Conservation (phyloP, 495 filamentous ascomycete genomes). For the Letharia columbiana region DNA sequence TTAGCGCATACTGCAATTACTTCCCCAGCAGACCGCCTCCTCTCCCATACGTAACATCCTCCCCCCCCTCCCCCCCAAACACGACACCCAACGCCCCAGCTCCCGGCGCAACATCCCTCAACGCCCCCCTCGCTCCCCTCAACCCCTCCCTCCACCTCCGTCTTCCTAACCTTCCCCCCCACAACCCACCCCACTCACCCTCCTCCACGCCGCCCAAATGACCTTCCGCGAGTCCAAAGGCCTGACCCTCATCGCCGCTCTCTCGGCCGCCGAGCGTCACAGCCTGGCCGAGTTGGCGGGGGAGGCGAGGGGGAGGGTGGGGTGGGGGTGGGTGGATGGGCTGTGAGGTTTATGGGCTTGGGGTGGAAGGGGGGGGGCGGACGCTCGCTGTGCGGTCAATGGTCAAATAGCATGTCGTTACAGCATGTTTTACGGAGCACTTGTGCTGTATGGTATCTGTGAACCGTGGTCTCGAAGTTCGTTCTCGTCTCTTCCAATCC, state of each 20-base stretch:
- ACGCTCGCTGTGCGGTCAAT: no score
- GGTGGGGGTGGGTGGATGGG: constrained; percentile 7
- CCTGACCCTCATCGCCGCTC: constrained; percentile 36
- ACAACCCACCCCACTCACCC: no score
- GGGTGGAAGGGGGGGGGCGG: no score
- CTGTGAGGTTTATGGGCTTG: background rate
- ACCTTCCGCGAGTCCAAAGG: constrained; percentile 41
- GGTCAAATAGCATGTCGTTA: no score
- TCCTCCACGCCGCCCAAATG: constrained; percentile 29
- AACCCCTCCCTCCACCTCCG: constrained; percentile 30
- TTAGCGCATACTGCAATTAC: background rate
- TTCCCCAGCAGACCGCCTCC: background rate
- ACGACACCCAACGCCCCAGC: constrained; percentile 10
- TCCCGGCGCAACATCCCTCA: constrained; percentile 21
- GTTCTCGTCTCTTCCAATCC: no score
- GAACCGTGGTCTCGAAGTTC: no score
- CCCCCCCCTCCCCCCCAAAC: no score
- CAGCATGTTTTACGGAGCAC: no score
- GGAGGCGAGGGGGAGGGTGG: no score
- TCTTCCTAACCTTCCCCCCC: constrained; percentile 35
- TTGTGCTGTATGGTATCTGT: no score
- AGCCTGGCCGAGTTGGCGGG: constrained; percentile 17
- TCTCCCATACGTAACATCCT: background rate
- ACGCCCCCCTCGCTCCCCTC: constrained; percentile 27
- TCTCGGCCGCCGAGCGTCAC: constrained; percentile 28